Percentiles rank a stretch among this genome's conserved stretches.
phyloP scores from a whole-genome alignment of 257 asterid genomes.

The Schizonepeta tenuifolia region DNA sequence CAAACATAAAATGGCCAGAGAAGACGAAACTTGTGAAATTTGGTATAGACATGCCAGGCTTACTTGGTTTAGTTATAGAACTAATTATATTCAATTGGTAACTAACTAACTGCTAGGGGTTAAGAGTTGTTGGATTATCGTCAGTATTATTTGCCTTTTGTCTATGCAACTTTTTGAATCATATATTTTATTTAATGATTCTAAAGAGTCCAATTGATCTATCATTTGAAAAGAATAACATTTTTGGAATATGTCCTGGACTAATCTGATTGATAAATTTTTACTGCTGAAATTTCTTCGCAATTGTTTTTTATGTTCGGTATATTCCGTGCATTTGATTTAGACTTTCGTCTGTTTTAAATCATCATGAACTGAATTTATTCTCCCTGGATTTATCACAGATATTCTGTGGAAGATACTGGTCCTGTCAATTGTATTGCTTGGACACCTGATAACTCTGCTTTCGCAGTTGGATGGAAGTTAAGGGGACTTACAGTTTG shows the following conservation, averaged over 20 bases:
- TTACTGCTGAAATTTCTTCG: conserved; percentile 18
- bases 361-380: conserved; percentile 28
- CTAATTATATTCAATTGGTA: not conserved
- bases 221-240: not conserved
- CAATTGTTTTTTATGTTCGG: conserved; percentile 5
- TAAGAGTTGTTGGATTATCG: not conserved
- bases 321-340: conserved; percentile 19
- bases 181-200: conserved; percentile 26
- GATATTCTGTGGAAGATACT: conserved; percentile 91
- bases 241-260: conserved; percentile 7
- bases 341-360: not conserved
- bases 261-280: conserved; percentile 1
- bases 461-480: conserved; percentile 99
- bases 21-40: conserved; percentile 1
- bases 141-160: conserved; percentile 8
- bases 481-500: conserved; percentile 95
- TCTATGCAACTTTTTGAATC: not conserved
- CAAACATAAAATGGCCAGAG: conserved; percentile 10
- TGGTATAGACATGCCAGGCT: not conserved
- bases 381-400: conserved; percentile 42
- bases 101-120: not conserved
- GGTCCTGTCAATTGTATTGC: conserved; percentile 97
- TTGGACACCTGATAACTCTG: conserved; percentile 96
- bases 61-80: not conserved
- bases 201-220: not conserved